Base-by-base conservation (phyloP, 2,329 filamentous ascomycete species). In the Colletotrichum graminicola region DNA sequence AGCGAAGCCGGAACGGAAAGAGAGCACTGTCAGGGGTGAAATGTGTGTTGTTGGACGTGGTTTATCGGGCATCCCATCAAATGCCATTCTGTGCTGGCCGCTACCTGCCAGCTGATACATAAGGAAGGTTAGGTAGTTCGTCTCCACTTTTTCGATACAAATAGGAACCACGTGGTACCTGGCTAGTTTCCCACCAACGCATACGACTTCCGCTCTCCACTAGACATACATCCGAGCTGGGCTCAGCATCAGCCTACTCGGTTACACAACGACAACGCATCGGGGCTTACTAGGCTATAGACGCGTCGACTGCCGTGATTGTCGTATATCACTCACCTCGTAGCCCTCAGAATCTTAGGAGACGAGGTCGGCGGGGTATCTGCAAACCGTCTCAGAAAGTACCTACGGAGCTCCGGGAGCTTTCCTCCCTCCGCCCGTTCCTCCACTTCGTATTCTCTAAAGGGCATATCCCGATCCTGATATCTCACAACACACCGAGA, bases 21-120 rank as follows among this genome's bases (percentile, higher is more conserved):
- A 43, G 41, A 43, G 16, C 21, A 21, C 16, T 41, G 4, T 41
- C 39, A 39, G 39, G 14, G 39, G 39, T 36, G 34, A 36, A 36
- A 36, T 39, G 12, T 39, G 10, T 39, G 36, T 14, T 39, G 36
- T 14, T 14, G 12, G 39, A 41, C 5, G 39, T 41, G 11, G 36
- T 12, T 39, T 39, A 39, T 18, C 39, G 14, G 10, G 6, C 39
- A 41, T 18, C 39, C 14, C 14, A 18, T 41, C 5, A 41, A 18
- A 41, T 16, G 14, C 5, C 39, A 36, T 62, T 11, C 59, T 32
- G 32, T 26, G n/a, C 43, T 18, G 26, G 36, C 43, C 43, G 54
- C 47, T 34, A 66, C 55, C 55, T 66, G 51, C 36, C 63, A 71
- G n/a, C 56, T 51, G 67, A 49, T 55, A n/a, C n/a, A n/a, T n/a